phyloP scores from a whole-genome alignment of 768 basidiomycete species.

The Postia placenta region DNA sequence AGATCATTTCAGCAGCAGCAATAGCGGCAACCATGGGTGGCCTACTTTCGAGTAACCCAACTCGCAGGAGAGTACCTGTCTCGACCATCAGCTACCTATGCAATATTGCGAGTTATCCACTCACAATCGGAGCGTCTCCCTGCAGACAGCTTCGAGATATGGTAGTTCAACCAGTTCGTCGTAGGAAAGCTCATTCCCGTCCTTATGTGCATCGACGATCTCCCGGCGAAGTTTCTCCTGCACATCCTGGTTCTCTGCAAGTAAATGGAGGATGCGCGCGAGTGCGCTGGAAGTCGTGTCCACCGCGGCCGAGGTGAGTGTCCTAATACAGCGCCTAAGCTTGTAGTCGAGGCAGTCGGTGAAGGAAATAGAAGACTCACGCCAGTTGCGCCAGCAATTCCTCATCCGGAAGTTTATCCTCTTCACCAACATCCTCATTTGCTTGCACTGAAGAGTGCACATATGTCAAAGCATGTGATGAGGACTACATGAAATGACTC shows the following conservation, averaged over 20 bases:
- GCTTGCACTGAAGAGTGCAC: constrained; percentile 13
- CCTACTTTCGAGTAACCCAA: neutral
- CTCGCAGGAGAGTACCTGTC: constrained; percentile 6
- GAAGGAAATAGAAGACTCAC: neutral
- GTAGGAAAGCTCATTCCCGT: constrained; percentile 18
- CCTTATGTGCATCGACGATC: constrained; percentile 10
- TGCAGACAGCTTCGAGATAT: constrained; percentile 24
- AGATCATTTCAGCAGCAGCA: neutral
- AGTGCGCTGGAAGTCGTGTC: constrained; percentile 27
- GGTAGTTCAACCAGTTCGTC: constrained; percentile 22
- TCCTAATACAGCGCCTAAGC: constrained; percentile 4
- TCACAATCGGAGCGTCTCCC: constrained; percentile 20
- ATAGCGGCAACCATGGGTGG: neutral
- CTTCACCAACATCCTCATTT: constrained; percentile 10
- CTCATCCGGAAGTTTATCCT: constrained; percentile 15
- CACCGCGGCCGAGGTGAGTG: constrained; percentile 18
- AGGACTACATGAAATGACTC: neutral
- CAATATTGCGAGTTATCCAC: neutral
- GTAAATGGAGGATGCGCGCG: constrained; percentile 21
- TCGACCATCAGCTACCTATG: neutral
- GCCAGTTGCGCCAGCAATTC: constrained; percentile 18
- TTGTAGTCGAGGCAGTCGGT: neutral
- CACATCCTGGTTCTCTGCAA: constrained; percentile 19
- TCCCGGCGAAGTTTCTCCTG: constrained; percentile 24
- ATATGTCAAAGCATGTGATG: constrained; percentile 5